Evolutionary conservation across 495 filamentous ascomycete genomes (phyloP), one percentile per base, ranked within the genome.

Genomic region (Jackrogersella multiformis): DNA sequence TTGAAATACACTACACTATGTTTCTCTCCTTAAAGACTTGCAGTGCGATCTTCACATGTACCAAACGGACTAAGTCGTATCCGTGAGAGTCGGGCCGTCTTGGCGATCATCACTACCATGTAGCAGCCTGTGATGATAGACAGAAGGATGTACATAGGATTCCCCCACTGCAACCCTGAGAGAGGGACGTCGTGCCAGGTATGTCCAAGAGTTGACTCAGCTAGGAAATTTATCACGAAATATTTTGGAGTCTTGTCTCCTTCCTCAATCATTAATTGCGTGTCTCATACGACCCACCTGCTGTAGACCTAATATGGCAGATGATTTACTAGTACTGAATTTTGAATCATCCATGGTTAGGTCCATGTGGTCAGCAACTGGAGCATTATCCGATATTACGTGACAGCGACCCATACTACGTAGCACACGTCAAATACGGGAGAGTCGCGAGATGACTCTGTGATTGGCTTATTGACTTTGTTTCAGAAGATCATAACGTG

Each of bases 11-110:
- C n/a, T n/a, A n/a, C n/a, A n/a, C n/a, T n/a, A n/a, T n/a, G n/a
- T n/a, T n/a, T n/a, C 13, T 28, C 23, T 7, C 15, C 16, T 13
- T 48, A 4, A 48, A 35, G 32, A 35, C 36, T 41, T n/a, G 36
- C 36, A 35, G n/a, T 3, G 15, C n/a, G n/a, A 3, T 48, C 13
- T 16, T 30, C 30, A 7, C 5, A n/a, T 4, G 13, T 9, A 0
- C n/a, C 6, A n/a, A 48, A 30, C 20, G 45, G 24, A 30, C 20
- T 12, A 15, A 49, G 34, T 44, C 44, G 44, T 57, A 16, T 35
- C 38, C 6, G 12, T 51, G 53, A 32, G 36, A 68, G 58, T 68
- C 65, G 65, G 65, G 12, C 58, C 58, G 58, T 59, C 65, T 63
- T 63, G 58, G 59, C 58, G 58, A 68, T 51, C 44, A 15, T 32